Conservation (phyloP, 352 stramenopile species). For the Globisporangium radiosum region DNA sequence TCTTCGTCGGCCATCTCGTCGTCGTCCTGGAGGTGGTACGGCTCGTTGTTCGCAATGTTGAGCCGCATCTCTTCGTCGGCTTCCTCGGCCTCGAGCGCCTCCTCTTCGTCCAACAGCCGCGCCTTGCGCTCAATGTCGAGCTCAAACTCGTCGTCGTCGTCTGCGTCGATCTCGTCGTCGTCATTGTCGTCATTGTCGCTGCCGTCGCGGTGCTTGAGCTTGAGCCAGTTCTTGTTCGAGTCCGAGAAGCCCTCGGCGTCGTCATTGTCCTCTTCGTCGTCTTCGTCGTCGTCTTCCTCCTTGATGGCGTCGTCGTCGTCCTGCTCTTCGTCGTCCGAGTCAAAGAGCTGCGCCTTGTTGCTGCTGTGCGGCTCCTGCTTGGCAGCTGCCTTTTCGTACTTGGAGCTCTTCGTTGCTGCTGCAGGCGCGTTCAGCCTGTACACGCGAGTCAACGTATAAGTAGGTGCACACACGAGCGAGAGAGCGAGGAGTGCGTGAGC, state of each 20-base stretch:
- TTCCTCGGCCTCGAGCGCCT: slow-evolving; percentile 60
- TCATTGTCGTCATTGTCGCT: slow-evolving; percentile 39
- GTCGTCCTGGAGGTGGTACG: slow-evolving; percentile 74
- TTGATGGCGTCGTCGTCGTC: slow-evolving; percentile 14
- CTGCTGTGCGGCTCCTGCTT: slow-evolving; percentile 52
- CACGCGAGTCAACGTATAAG: not conserved
- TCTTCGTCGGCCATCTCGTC: slow-evolving; percentile 63
- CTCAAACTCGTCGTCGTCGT: slow-evolving; percentile 58
- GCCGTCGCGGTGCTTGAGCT: slow-evolving; percentile 51
- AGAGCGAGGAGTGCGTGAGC: not conserved
- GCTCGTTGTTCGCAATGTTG: slow-evolving; percentile 83
- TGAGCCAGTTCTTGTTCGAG: slow-evolving; percentile 83
- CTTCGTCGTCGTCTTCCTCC: slow-evolving; percentile 34
- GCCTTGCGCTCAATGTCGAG: slow-evolving; percentile 86
- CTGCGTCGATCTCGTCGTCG: slow-evolving; percentile 34
- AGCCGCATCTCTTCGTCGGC: slow-evolving; percentile 82
- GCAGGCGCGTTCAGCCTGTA: slow-evolving; percentile 24
- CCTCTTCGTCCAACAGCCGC: slow-evolving; percentile 69
- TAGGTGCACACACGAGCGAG: not conserved
- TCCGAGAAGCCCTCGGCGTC: slow-evolving; percentile 73
- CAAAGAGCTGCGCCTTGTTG: slow-evolving; percentile 56
- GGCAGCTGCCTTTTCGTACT: slow-evolving; percentile 73
- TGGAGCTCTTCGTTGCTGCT: slow-evolving; percentile 25
- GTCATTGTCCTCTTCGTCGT: slow-evolving; percentile 26
- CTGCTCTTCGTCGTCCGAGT: slow-evolving; percentile 55